Evolutionary conservation across 352 stramenopile species (phyloP).

Genomic region (Thalassiosira hispida): DNA sequence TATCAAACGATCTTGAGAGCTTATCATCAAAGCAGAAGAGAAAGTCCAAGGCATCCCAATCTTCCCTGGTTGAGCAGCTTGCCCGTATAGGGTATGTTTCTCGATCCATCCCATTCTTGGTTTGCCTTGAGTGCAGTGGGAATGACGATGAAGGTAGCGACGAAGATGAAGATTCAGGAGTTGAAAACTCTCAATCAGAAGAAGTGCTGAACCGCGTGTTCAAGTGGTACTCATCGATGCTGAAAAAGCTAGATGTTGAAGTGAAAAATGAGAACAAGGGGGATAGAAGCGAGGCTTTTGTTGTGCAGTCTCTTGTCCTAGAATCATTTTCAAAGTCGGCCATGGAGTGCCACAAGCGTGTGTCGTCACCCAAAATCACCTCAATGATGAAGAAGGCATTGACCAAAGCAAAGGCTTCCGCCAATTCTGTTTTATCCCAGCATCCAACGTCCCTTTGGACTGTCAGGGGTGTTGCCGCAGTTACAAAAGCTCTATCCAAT

Average conservation of each 20-base stretch:
- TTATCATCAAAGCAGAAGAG: slow-evolving; percentile 9
- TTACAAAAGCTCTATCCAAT: slow-evolving; percentile 44
- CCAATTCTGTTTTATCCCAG: slow-evolving; percentile 56
- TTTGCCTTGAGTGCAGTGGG: slow-evolving; percentile 44
- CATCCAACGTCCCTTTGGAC: slow-evolving; percentile 65
- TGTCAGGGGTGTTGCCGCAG: slow-evolving; percentile 59
- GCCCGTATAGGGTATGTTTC: slow-evolving; percentile 51
- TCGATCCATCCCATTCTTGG: slow-evolving; percentile 70
- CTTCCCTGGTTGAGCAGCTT: slow-evolving; percentile 11
- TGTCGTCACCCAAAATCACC: slow-evolving; percentile 37
- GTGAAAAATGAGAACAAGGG: slow-evolving; percentile 18
- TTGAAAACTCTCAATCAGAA: slow-evolving; percentile 10
- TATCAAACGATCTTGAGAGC: slow-evolving; percentile 32
- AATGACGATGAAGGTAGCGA: slow-evolving; percentile 34
- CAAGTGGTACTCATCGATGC: slow-evolving; percentile 50
- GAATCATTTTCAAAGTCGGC: slow-evolving; percentile 66
- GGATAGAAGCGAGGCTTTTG: slow-evolving; percentile 30
- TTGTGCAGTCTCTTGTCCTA: slow-evolving; percentile 55
- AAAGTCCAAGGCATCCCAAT: slow-evolving; percentile 14
- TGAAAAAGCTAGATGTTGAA: slow-evolving; percentile 42
- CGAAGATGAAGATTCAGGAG: slow-evolving; percentile 16
- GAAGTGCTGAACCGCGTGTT: slow-evolving; percentile 40
- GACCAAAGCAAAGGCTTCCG: slow-evolving; percentile 26
- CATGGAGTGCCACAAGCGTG: slow-evolving; percentile 46
- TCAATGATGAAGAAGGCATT: slow-evolving; percentile 40